These are phyloP conservation scores for Mycena belliarum DNA, from an alignment of 768 basidiomycete species.

Conservation along the genomic window DNA sequence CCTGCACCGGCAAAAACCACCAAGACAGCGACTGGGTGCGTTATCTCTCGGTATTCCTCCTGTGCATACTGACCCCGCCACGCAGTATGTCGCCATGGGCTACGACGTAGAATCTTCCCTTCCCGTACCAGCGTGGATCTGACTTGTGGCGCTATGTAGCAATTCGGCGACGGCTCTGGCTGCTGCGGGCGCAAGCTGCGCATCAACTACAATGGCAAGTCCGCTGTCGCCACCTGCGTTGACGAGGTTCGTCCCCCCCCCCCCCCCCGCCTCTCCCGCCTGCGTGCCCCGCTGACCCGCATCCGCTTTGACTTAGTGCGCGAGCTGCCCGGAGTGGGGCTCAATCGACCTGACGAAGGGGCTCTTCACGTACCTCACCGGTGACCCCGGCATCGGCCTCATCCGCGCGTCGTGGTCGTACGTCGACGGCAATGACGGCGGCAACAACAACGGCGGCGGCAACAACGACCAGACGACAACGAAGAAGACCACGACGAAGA, in stretches of 20 bases:
- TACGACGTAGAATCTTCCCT: slow-evolving; percentile 1
- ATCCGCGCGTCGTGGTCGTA: slow-evolving; percentile 16
- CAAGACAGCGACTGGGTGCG: slow-evolving; percentile 16
- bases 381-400: slow-evolving; percentile 6
- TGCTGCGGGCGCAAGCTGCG: slow-evolving; percentile 14
- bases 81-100: slow-evolving; percentile 21
- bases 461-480: not conserved
- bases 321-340: slow-evolving; percentile 4
- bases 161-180: slow-evolving; percentile 11
- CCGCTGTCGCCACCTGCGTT: slow-evolving; percentile 16
- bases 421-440: not conserved
- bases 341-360: slow-evolving; percentile 18
- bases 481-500: not conserved
- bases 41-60: too few relatives aligned
- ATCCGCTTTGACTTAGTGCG: slow-evolving; percentile 1
- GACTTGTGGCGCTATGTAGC: slow-evolving; percentile 7
- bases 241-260: slow-evolving; percentile 6
- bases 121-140: not conserved
- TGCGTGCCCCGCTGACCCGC: not conserved
- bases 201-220: slow-evolving; percentile 16
- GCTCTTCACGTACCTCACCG: slow-evolving; percentile 15
- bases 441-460: not conserved
- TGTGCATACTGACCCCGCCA: too few relatives aligned
- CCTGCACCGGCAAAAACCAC: slow-evolving; percentile 17
- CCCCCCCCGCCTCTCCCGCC: too few relatives aligned